These are phyloP conservation scores for Yamadazyma phyllophila DNA, from an alignment of 805 yeast species.

Conservation along the genomic window DNA sequence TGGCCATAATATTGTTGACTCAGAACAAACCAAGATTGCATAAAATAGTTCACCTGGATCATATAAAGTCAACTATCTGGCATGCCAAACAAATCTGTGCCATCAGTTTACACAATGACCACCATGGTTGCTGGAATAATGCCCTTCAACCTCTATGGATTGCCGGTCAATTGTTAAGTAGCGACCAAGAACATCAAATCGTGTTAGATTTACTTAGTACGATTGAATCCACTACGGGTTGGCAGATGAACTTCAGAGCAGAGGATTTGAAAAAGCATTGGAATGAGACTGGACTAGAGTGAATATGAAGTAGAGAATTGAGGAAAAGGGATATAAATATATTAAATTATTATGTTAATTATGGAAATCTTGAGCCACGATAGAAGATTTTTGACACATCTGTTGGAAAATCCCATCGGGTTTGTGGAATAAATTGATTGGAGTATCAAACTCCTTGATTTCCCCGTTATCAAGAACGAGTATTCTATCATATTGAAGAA, in stretches of 20 bases:
- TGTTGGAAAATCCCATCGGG: slow-evolving; percentile 55
- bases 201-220: slow-evolving; percentile 18
- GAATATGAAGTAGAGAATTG: background rate
- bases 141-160: slow-evolving; percentile 27
- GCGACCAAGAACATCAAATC: slow-evolving; percentile 22
- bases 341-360: background rate
- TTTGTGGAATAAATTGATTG: slow-evolving; percentile 56
- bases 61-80: slow-evolving; percentile 31
- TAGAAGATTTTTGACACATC: slow-evolving; percentile 60
- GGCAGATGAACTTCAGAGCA: slow-evolving; percentile 30
- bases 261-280: slow-evolving; percentile 25
- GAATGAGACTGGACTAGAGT: slow-evolving; percentile 8
- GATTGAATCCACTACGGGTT: slow-evolving; percentile 28
- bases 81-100: slow-evolving; percentile 41
- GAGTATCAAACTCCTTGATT: slow-evolving; percentile 71
- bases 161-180: slow-evolving; percentile 24
- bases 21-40: slow-evolving; percentile 39
- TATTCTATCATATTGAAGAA: slow-evolving; percentile 69
- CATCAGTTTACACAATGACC: slow-evolving; percentile 27
- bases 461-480: slow-evolving; percentile 81
- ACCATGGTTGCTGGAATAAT: slow-evolving; percentile 26
- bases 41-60: slow-evolving; percentile 20
- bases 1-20: slow-evolving; percentile 35
- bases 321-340: too few relatives aligned
- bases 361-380: slow-evolving; percentile 40